Evolutionary conservation across 805 yeast species (phyloP).

Genomic region (Candida verbasci): DNA sequence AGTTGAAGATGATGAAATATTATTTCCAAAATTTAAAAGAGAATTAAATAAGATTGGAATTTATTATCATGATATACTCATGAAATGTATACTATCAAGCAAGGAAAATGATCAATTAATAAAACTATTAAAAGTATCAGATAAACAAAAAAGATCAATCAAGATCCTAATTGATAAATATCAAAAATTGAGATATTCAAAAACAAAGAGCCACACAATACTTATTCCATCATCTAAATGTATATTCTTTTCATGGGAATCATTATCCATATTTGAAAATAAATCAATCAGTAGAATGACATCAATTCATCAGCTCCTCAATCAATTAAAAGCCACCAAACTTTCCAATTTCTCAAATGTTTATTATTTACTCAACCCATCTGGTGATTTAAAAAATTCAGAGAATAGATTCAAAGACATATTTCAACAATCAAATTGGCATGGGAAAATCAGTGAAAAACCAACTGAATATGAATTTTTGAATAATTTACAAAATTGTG

Average conservation of each 20-base stretch:
- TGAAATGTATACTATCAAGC: constrained; percentile 11
- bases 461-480: constrained; percentile 58
- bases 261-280: constrained; percentile 50
- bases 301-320: constrained; percentile 42
- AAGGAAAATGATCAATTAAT: background rate
- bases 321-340: constrained; percentile 22
- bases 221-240: constrained; percentile 66
- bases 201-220: constrained; percentile 50
- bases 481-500: constrained; percentile 31
- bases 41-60: constrained; percentile 11
- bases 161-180: constrained; percentile 39
- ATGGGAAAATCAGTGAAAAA: constrained; percentile 46
- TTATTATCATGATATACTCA: constrained; percentile 1
- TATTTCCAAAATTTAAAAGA: constrained; percentile 15
- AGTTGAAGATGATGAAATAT: constrained; percentile 17
- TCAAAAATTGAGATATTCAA: constrained; percentile 8
- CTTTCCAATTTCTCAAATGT: constrained; percentile 3
- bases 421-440: constrained; percentile 14
- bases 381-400: constrained; percentile 67
- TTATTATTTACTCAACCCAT: constrained; percentile 71
- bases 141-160: constrained; percentile 31
- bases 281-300: constrained; percentile 74
- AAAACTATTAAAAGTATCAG: constrained; percentile 12
- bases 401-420: constrained; percentile 42
- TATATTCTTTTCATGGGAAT: constrained; percentile 87